Evolutionary conservation across 768 basidiomycete species (phyloP).

Genomic region (Rhodocollybia butyracea): DNA sequence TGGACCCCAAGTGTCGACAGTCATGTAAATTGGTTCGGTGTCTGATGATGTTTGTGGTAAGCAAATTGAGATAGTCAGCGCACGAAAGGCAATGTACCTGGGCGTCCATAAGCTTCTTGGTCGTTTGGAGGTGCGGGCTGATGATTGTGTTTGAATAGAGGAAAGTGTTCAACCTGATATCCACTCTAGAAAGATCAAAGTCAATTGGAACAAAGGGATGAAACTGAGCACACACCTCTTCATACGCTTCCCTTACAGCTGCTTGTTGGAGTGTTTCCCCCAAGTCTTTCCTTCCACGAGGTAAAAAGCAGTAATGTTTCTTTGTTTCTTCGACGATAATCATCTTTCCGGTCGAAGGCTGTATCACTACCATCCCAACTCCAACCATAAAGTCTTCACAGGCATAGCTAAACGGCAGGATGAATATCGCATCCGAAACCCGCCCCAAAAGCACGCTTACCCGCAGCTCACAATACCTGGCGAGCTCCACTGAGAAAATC

Average conservation of each 20-base stretch:
- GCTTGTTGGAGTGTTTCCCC: conserved; percentile 60
- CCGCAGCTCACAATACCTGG: background rate
- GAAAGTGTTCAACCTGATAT: conserved; percentile 43
- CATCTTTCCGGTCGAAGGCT: conserved; percentile 51
- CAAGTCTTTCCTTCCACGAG: conserved; percentile 62
- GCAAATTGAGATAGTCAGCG: too few species aligned
- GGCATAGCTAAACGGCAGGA: too few species aligned
- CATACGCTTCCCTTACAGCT: conserved; percentile 62
- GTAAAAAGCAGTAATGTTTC: conserved; percentile 51
- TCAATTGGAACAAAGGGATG: background rate
- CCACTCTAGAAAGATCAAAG: conserved; percentile 38
- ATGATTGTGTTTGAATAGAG: conserved; percentile 35
- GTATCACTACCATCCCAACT: conserved; percentile 62
- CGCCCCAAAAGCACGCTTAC: too few species aligned
- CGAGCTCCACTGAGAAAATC: background rate
- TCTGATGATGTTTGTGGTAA: too few species aligned
- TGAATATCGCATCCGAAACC: too few species aligned
- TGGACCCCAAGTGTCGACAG: conserved; percentile 26
- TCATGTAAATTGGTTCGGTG: conserved; percentile 46
- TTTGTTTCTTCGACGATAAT: conserved; percentile 43
- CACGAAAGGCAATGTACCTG: too few species aligned
- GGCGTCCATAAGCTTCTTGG: background rate
- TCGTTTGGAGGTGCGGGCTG: conserved; percentile 37
- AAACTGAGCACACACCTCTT: conserved; percentile 45
- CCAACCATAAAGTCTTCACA: conserved; percentile 54